Conservation (phyloP, 2,329 filamentous ascomycete species). For the Coniochaeta ligniaria region DNA sequence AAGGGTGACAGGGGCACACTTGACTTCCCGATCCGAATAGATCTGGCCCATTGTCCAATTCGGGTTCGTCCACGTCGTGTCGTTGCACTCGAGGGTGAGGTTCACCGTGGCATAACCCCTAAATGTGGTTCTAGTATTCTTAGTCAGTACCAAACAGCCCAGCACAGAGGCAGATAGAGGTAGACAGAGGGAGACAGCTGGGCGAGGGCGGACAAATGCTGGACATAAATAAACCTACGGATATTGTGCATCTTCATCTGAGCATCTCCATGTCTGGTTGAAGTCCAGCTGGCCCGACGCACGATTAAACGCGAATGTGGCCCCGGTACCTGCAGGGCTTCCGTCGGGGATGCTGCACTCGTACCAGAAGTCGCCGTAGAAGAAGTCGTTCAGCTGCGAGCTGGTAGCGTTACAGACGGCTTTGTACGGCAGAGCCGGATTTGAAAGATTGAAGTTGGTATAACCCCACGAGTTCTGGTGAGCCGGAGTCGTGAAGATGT, state of each 20-base stretch:
- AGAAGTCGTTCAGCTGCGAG: constrained; percentile 37
- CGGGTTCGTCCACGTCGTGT: constrained; percentile 25
- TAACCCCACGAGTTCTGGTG: constrained; percentile 42
- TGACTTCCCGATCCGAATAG: constrained; percentile 26
- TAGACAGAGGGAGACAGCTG: neutral
- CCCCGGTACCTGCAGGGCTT: constrained; percentile 13
- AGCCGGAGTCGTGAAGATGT: constrained; percentile 41
- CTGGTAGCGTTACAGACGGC: constrained; percentile 32
- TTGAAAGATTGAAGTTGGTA: constrained; percentile 41
- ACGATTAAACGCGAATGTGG: constrained; percentile 34
- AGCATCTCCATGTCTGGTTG: constrained; percentile 43
- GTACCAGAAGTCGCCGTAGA: constrained; percentile 39
- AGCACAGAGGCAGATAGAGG: too few species aligned
- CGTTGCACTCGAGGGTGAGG: constrained; percentile 26
- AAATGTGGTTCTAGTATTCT: constrained; percentile 21
- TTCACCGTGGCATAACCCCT: constrained; percentile 22
- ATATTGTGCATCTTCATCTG: constrained; percentile 27
- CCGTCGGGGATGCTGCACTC: constrained; percentile 28
- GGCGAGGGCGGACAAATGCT: neutral
- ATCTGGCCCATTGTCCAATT: constrained; percentile 31
- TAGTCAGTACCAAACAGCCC: neutral
- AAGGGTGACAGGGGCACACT: constrained; percentile 22
- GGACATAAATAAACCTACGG: constrained; percentile 25
- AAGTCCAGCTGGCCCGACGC: constrained; percentile 27
- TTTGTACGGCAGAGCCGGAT: constrained; percentile 31